phyloP scores from a whole-genome alignment of 148 eudicot species.

The Rhododendron ovatum region DNA sequence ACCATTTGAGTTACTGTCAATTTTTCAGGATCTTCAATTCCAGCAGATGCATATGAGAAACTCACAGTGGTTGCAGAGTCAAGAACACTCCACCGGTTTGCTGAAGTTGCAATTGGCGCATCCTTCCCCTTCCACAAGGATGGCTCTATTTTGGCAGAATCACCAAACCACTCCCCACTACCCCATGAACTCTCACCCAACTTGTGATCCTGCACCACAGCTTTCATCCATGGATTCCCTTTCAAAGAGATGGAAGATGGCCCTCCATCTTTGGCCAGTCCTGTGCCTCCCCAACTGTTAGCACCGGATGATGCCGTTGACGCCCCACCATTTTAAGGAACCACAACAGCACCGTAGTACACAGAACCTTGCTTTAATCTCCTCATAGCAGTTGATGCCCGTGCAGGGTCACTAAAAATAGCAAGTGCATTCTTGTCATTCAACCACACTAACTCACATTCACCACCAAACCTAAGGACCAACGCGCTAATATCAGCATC shows the following conservation, averaged over 20 bases:
- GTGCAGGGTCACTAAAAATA: constrained; percentile 80
- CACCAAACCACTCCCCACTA: constrained; percentile 50
- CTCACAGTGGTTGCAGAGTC: constrained; percentile 37
- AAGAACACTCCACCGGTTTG: constrained; percentile 73
- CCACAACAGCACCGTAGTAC: constrained; percentile 66
- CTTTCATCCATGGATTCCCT: constrained; percentile 73
- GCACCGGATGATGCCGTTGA: constrained; percentile 28
- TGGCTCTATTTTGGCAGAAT: constrained; percentile 19
- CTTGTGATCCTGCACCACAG: constrained; percentile 45
- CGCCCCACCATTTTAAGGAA: constrained; percentile 38
- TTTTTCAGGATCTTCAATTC: constrained; percentile 22
- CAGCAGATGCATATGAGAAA: constrained; percentile 24
- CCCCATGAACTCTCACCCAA: constrained; percentile 68
- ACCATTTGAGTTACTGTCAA: constrained; percentile 13
- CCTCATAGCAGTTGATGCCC: constrained; percentile 98
- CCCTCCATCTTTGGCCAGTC: constrained; percentile 17
- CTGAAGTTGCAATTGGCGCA: constrained; percentile 38
- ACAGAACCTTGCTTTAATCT: constrained; percentile 84
- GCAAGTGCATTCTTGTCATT: constrained; percentile 94
- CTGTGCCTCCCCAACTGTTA: constrained; percentile 47
- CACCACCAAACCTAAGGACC: constrained; percentile 93
- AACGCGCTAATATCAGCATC: constrained; percentile 89
- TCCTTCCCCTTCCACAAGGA: constrained; percentile 45
- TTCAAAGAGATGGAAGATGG: constrained; percentile 24
- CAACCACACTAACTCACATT: constrained; percentile 95